Conservation (phyloP, 192 early-diverging fungal genomes). For the Podila minutissima region DNA sequence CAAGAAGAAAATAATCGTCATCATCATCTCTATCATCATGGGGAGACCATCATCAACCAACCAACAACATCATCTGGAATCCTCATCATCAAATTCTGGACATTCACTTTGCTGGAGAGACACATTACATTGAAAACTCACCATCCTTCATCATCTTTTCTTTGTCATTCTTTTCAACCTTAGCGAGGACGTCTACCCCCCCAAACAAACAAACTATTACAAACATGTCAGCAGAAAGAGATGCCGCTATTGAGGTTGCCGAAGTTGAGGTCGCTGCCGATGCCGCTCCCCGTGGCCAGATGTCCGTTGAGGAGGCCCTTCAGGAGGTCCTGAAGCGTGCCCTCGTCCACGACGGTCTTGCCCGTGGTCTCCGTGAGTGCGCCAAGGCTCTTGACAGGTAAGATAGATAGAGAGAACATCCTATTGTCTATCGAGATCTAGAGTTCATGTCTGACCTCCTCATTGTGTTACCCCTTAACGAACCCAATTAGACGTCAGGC, state of each 20-base stretch:
- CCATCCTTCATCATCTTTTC: background rate
- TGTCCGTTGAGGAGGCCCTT: slow-evolving; percentile 89
- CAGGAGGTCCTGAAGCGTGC: slow-evolving; percentile 97
- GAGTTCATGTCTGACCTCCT: background rate
- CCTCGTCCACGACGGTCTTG: slow-evolving; percentile 95
- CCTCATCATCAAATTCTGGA: slow-evolving; percentile 1
- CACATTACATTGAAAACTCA: background rate
- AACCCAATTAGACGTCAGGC: slow-evolving; percentile 78
- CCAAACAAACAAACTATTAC: slow-evolving; percentile 13
- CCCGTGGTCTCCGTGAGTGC: slow-evolving; percentile 96
- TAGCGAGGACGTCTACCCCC: slow-evolving; percentile 26
- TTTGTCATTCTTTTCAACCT: background rate
- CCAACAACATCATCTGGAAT: background rate
- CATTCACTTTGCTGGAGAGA: background rate
- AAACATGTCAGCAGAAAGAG: slow-evolving; percentile 64
- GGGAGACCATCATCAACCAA: background rate
- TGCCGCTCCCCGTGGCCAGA: slow-evolving; percentile 68
- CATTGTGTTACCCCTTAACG: background rate
- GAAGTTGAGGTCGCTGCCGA: slow-evolving; percentile 82
- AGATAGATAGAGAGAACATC: background rate
- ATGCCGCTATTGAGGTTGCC: slow-evolving; percentile 62
- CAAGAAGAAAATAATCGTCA: no score
- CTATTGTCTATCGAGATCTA: no score
- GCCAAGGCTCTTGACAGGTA: slow-evolving; percentile 97
- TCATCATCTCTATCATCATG: background rate